A percentile compares a stretch with the other conserved stretches of the same genome.
phyloP scores from a whole-genome alignment of 116 monocot species.

The Trichopus zeylanicus region DNA sequence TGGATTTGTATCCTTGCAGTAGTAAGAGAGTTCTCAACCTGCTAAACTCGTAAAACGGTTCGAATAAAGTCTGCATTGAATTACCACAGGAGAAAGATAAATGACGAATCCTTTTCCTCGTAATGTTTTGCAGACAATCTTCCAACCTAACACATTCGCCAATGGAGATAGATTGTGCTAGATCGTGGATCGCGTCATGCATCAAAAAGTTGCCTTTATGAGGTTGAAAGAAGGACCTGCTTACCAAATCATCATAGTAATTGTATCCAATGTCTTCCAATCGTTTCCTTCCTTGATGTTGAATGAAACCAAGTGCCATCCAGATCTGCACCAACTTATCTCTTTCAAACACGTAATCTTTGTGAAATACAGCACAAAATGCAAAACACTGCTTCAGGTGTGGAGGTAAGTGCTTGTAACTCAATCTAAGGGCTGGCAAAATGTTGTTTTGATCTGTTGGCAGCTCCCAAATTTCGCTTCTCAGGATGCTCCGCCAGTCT shows the following conservation, averaged over 20 bases:
- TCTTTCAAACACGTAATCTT: conserved; percentile 34
- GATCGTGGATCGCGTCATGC: conserved; percentile 54
- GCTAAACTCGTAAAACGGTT: conserved; percentile 12
- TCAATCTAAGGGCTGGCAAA: conserved; percentile 42
- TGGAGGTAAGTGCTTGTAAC: conserved; percentile 39
- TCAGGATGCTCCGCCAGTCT: conserved; percentile 29
- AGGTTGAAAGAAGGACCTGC: conserved; percentile 52
- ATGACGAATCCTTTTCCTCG: conserved; percentile 6
- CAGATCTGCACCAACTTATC: conserved; percentile 36
- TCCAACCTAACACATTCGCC: conserved; percentile 29
- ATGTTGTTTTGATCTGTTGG: conserved; percentile 34
- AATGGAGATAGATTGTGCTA: conserved; percentile 26
- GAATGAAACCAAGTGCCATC: conserved; percentile 53
- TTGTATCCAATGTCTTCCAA: conserved; percentile 35
- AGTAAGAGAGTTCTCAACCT: conserved; percentile 23
- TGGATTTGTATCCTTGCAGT: conserved; percentile 19
- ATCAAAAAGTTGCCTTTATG: conserved; percentile 24
- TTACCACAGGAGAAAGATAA: conserved; percentile 31
- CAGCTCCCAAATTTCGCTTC: conserved; percentile 43
- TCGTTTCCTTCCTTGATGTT: conserved; percentile 18
- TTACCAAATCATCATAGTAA: conserved; percentile 36
- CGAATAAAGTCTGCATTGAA: conserved; percentile 13
- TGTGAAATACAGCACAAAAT: conserved; percentile 45
- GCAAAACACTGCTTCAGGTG: conserved; percentile 50
- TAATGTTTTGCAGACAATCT: not conserved